phyloP scores from a whole-genome alignment of 495 filamentous ascomycete species.

The Rusavskia elegans region DNA sequence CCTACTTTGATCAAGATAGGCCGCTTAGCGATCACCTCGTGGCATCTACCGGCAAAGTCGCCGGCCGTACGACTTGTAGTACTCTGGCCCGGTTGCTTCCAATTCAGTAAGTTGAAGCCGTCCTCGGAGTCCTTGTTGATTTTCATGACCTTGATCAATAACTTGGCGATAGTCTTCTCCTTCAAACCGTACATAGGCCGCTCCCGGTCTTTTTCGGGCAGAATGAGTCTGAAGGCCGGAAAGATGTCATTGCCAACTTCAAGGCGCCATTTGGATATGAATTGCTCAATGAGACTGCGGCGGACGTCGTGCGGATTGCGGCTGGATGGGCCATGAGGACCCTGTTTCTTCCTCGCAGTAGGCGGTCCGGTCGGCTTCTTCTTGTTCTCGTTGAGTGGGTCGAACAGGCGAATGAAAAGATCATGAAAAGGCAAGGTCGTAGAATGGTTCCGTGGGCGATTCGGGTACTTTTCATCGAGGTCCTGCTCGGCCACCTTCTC shows the following conservation, averaged over 20 bases:
- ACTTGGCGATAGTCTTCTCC: slow-evolving; percentile 74
- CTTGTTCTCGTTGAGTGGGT: slow-evolving; percentile 70
- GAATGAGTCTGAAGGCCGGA: slow-evolving; percentile 78
- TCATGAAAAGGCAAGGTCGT: slow-evolving; percentile 72
- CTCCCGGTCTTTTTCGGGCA: slow-evolving; percentile 89
- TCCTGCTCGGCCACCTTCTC: slow-evolving; percentile 4
- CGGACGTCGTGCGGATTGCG: slow-evolving; percentile 69
- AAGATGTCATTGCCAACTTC: slow-evolving; percentile 88
- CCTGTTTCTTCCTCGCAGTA: slow-evolving; percentile 32
- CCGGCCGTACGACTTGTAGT: slow-evolving; percentile 52
- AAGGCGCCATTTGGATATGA: slow-evolving; percentile 75
- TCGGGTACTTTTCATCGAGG: slow-evolving; percentile 30
- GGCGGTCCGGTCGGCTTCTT: slow-evolving; percentile 47
- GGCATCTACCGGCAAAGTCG: slow-evolving; percentile 82
- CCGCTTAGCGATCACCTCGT: slow-evolving; percentile 71
- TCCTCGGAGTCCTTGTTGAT: slow-evolving; percentile 87
- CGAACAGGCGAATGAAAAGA: slow-evolving; percentile 64
- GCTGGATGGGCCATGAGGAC: slow-evolving; percentile 38
- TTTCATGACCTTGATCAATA: slow-evolving; percentile 81
- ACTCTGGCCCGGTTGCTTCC: slow-evolving; percentile 72
- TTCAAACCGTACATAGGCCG: slow-evolving; percentile 90
- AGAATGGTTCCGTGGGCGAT: slow-evolving; percentile 65
- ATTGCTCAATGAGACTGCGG: slow-evolving; percentile 73
- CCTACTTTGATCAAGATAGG: slow-evolving; percentile 61
- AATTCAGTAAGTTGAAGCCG: slow-evolving; percentile 70